These are phyloP conservation scores for Zizania palustris DNA, from an alignment of 202 grass and related monocot genomes.

Conservation along the genomic window DNA sequence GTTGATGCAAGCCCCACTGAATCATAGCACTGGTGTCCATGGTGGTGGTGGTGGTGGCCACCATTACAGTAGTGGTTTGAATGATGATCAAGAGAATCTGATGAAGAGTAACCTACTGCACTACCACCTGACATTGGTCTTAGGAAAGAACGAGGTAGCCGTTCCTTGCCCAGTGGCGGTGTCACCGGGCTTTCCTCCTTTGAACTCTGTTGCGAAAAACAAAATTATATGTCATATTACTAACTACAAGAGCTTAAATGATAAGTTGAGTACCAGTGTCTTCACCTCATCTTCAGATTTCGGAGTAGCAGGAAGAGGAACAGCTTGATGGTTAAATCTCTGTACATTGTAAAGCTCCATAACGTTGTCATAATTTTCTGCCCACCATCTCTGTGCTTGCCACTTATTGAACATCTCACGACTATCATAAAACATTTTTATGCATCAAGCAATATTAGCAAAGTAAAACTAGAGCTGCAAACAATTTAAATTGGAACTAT, in stretches of 20 bases:
- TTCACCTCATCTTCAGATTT: conserved; percentile 73
- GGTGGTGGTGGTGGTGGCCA: conserved; percentile 50
- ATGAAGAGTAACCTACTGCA: conserved; percentile 65
- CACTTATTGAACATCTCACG: conserved; percentile 84
- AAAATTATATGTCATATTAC: not conserved
- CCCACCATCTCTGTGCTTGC: conserved; percentile 86
- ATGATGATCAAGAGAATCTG: conserved; percentile 65
- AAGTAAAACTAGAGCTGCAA: conserved; percentile 23
- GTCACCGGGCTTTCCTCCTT: conserved; percentile 68
- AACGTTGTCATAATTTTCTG: conserved; percentile 81
- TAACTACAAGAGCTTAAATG: not conserved
- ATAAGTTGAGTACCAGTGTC: conserved; percentile 9
- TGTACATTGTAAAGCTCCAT: conserved; percentile 87
- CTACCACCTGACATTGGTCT: conserved; percentile 44
- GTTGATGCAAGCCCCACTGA: conserved; percentile 59
- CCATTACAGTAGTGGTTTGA: conserved; percentile 44
- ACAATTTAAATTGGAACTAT: not conserved
- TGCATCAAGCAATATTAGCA: not conserved
- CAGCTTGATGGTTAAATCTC: conserved; percentile 63
- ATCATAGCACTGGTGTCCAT: conserved; percentile 60
- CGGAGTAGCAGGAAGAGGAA: conserved; percentile 61
- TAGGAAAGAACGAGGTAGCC: conserved; percentile 51
- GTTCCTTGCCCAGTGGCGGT: conserved; percentile 63
- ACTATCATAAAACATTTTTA: conserved; percentile 39
- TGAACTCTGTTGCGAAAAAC: conserved; percentile 48